Conservation (phyloP, 1,139 yeast species). For the Komagataea norvegica region DNA sequence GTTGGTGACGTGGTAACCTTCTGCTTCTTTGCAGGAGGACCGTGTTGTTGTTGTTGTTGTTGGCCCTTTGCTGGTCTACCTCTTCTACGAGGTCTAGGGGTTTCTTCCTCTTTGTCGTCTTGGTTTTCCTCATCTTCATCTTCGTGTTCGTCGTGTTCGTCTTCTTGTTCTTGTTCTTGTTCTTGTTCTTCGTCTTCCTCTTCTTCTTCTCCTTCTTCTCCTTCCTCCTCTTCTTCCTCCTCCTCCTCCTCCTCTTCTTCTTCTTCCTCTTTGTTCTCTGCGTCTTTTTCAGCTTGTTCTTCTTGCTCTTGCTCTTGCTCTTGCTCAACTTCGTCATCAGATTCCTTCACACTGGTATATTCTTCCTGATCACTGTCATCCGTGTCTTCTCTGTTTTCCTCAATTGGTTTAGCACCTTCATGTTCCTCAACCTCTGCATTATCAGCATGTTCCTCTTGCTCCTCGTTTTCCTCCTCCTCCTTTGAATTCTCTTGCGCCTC, state of each 20-base stretch:
- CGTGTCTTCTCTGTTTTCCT: constrained; percentile 8
- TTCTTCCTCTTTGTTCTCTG: constrained; percentile 14
- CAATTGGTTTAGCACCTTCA: constrained; percentile 9
- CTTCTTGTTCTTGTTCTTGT: constrained; percentile 14
- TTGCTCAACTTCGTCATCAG: constrained; percentile 9
- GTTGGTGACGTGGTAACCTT: constrained; percentile 9
- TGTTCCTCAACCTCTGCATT: constrained; percentile 4
- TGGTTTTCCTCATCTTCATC: constrained; percentile 19
- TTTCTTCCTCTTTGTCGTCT: constrained; percentile 15
- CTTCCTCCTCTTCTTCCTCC: constrained; percentile 16
- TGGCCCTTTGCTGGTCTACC: constrained; percentile 13
- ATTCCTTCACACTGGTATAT: constrained; percentile 11
- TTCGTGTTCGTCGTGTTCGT: constrained; percentile 20
- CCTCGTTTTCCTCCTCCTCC: constrained; percentile 2
- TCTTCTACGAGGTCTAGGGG: constrained; percentile 28
- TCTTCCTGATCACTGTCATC: constrained; percentile 13
- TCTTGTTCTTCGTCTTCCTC: constrained; percentile 9
- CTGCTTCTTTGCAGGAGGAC: constrained; percentile 6
- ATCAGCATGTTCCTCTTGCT: constrained; percentile 7
- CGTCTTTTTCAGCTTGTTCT: constrained; percentile 12
- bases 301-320: constrained; percentile 9
- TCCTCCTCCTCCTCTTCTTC: constrained; percentile 20
- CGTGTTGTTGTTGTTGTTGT: no score
- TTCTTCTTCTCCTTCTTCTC: constrained; percentile 10
- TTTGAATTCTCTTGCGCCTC: constrained; percentile 18